These are phyloP conservation scores for Mycena rosella DNA, from an alignment of 768 basidiomycete genomes.

Conservation along the genomic window DNA sequence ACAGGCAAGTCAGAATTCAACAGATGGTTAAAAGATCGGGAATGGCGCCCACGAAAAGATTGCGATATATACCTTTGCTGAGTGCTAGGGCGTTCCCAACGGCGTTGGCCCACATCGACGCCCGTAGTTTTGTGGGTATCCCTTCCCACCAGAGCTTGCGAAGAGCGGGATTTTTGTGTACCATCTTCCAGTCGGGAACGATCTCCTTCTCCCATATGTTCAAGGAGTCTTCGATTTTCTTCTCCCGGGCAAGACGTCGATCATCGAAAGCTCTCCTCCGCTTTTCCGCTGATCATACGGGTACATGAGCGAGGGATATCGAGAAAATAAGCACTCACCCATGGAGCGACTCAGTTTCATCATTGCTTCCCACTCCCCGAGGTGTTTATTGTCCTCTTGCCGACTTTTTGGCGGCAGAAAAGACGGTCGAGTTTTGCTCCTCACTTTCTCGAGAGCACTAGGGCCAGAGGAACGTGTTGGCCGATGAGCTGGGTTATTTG, in stretches of 20 bases:
- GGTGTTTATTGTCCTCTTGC: slow-evolving; percentile 85
- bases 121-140: slow-evolving; percentile 85
- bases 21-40: slow-evolving; percentile 12
- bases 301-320: not conserved
- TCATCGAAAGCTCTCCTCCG: slow-evolving; percentile 72
- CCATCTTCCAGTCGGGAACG: slow-evolving; percentile 85
- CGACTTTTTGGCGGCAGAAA: slow-evolving; percentile 88
- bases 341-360: slow-evolving; percentile 83
- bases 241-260: slow-evolving; percentile 73
- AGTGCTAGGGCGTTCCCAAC: slow-evolving; percentile 87
- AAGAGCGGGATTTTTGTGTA: slow-evolving; percentile 72
- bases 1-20: slow-evolving; percentile 17
- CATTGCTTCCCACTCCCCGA: slow-evolving; percentile 90
- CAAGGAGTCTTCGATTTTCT: slow-evolving; percentile 76
- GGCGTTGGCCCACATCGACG: slow-evolving; percentile 86
- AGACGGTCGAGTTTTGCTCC: slow-evolving; percentile 86
- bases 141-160: slow-evolving; percentile 88
- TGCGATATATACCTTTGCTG: slow-evolving; percentile 72
- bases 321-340: slow-evolving; percentile 59
- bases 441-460: slow-evolving; percentile 80
- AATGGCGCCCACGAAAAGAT: slow-evolving; percentile 15
- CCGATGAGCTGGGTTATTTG: slow-evolving; percentile 54
- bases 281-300: slow-evolving; percentile 70
- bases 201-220: slow-evolving; percentile 84
- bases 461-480: slow-evolving; percentile 71